Evolutionary conservation across 306 rosid species (phyloP).

Genomic region (Cucurbita pepo): DNA sequence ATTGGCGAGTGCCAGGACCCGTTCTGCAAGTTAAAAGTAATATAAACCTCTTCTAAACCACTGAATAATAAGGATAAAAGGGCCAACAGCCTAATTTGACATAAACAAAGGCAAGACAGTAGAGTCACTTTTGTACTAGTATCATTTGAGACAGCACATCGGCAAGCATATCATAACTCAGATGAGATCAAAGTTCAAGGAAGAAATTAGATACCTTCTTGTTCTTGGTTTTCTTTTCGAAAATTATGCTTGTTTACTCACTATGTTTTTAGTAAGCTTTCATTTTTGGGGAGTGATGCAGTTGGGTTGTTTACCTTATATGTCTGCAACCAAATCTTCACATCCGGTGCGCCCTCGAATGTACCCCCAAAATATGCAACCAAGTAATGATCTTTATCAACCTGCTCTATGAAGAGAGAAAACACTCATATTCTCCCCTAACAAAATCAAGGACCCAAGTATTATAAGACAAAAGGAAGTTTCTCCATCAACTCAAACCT

Average conservation of each 20-base stretch:
- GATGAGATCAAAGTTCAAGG: neutral
- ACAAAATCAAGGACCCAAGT: neutral
- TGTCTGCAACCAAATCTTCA: constrained; percentile 80
- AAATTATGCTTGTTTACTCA: neutral
- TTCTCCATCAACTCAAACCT: constrained; percentile 26
- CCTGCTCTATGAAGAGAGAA: constrained; percentile 30
- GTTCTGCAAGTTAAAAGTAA: constrained; percentile 21
- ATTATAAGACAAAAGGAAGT: neutral
- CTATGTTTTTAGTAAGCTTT: too few relatives aligned
- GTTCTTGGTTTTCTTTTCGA: neutral
- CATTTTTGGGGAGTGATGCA: neutral
- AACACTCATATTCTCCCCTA: neutral
- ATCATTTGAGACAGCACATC: neutral
- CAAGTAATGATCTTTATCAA: constrained; percentile 57
- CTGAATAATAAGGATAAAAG: neutral
- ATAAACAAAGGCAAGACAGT: neutral
- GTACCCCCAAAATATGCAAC: constrained; percentile 78
- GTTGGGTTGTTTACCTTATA: constrained; percentile 27
- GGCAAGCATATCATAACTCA: neutral
- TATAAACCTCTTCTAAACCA: neutral
- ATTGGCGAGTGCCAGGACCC: constrained; percentile 60
- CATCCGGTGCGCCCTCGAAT: constrained; percentile 69
- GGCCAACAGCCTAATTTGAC: neutral
- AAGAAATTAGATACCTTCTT: neutral
- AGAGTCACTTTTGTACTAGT: neutral